A percentile compares a stretch with the other conserved stretches of the same genome.
Evolutionary conservation across 768 basidiomycete genomes (phyloP).

Genomic region (Amanita pseudoporphyria): DNA sequence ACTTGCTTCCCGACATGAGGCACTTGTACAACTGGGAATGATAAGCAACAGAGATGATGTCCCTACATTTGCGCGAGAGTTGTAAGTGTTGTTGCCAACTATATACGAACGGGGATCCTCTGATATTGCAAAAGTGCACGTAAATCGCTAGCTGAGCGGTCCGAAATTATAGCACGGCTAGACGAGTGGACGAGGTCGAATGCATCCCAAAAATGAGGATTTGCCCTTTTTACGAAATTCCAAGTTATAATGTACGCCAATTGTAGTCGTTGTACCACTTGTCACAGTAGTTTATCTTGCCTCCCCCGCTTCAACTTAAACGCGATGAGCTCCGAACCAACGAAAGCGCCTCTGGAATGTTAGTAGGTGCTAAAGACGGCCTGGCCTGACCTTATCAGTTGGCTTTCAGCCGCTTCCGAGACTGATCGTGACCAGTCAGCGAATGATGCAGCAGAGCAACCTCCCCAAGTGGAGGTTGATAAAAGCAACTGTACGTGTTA

Average conservation of each 20-base stretch:
- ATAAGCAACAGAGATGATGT: slow-evolving; percentile 44
- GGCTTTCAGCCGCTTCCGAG: too few relatives aligned
- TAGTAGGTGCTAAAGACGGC: not conserved
- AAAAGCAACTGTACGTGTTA: not conserved
- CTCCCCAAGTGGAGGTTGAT: not conserved
- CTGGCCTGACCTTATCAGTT: not conserved
- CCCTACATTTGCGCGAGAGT: slow-evolving; percentile 49
- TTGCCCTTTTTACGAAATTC: too few relatives aligned
- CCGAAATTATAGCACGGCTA: slow-evolving; percentile 16
- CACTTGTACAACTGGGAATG: slow-evolving; percentile 53
- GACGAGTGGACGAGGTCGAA: slow-evolving; percentile 3
- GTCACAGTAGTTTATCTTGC: not conserved
- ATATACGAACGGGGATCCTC: not conserved
- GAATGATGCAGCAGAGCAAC: not conserved
- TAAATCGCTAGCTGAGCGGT: slow-evolving; percentile 28
- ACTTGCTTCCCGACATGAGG: slow-evolving; percentile 42
- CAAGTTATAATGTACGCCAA: not conserved
- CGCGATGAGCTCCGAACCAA: not conserved
- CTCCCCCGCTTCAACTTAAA: not conserved
- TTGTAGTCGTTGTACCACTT: not conserved
- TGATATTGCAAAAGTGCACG: slow-evolving; percentile 18
- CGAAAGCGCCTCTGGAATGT: too few relatives aligned
- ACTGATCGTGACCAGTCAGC: not conserved
- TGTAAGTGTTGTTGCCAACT: slow-evolving; percentile 35
- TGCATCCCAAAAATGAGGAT: not conserved